Evolutionary conservation across 306 rosid species (phyloP), one percentile per base, ranked within the genome.

Genomic region (Castanea mollissima): DNA sequence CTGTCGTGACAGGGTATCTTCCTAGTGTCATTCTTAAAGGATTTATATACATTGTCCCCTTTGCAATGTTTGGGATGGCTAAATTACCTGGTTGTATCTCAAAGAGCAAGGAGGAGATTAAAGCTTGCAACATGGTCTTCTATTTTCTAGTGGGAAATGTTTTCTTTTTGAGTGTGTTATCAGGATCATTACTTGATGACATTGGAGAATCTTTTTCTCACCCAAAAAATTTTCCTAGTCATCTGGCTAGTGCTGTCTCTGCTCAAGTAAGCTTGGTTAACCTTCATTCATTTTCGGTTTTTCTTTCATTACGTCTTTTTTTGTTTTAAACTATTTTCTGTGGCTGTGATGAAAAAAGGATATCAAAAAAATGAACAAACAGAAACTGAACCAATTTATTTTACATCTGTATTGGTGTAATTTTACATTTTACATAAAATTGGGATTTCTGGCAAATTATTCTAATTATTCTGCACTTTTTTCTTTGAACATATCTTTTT

Each of bases 101-200:
- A 60, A 94, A 80, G 85, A 92, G 99, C 85, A 91, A 88, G 82
- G 95, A 91, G 83, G 99, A 94, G 88, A 94, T 91, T 62, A 94
- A 89, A 85, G 90, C 97, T 55, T 92, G 97, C 87, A 91, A 91
- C 90, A 92, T 92, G 97, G 92, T 92, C 75, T 94, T 94, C 87
- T 94, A 90, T 82, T 94, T 94, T 85, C 88, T 91, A 64, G 92
- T 94, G 41, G 99, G 97, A 81, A 94, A 94, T 80, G 95, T 94
- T 27, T 94, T 94, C 90, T 88, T 94, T 67, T 78, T 88, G 81
- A 94, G 97, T 65, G 86, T 94, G 81, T 79, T 94, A 81, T 94
- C 99, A 15, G 99, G 99, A 54, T 91, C 99, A 27, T 91, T 94
- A 71, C 87, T 94, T 29, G 99, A 94, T 84, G 86, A 80, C 59